Base-by-base conservation (phyloP, 2,329 filamentous ascomycete species). In the Drechmeria coniospora region DNA sequence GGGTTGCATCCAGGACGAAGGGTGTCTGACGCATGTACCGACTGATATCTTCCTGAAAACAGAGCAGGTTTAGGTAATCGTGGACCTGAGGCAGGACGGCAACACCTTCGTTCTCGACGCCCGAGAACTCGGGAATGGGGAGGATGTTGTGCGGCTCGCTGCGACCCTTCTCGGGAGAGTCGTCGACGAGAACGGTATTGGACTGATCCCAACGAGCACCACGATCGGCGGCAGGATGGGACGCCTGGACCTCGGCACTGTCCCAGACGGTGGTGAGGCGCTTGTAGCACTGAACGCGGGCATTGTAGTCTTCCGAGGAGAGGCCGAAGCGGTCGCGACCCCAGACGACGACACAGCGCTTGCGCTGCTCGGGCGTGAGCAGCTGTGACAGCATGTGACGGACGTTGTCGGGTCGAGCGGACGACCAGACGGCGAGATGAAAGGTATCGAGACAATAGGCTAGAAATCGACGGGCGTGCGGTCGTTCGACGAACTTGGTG, bases 151-250 rank as follows among this genome's bases (percentile, higher is more conserved):
- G 69, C 1, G 90, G 90, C 50, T 98, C 82, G 30, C 68, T 76
- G 15, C 70, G 63, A 1, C 77, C 86, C 59, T 95, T 98, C 43
- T 86, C 65, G 1, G 54, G 42, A 17, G 76, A 81, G 53, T 95
- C 90, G 41, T 98, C 90, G 21, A 95, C 73, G 15, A 98, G 62
- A 6, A 95, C 65, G 0, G 90, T 95, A 50, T 95, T 92, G 27
- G 65, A 65, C 54, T 93, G 84, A 41, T 74, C 67, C 79, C 84
- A 95, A 9, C 49, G 41, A 10, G 44, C 50, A 15, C 53, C 61
- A 13, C 35, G 29, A 1, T 40, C 48, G 10, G 43, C 47, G 19
- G 44, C 46, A n/a, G 57, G 67, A 49, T 66, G 63, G 19, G 57
- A 54, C 6, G 35, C 44, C 32, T 46, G 48, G 14, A 74, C 49